Evolutionary conservation across 1,284 basidiomycete species (phyloP).

Genomic region (Papiliotrema laurentii): DNA sequence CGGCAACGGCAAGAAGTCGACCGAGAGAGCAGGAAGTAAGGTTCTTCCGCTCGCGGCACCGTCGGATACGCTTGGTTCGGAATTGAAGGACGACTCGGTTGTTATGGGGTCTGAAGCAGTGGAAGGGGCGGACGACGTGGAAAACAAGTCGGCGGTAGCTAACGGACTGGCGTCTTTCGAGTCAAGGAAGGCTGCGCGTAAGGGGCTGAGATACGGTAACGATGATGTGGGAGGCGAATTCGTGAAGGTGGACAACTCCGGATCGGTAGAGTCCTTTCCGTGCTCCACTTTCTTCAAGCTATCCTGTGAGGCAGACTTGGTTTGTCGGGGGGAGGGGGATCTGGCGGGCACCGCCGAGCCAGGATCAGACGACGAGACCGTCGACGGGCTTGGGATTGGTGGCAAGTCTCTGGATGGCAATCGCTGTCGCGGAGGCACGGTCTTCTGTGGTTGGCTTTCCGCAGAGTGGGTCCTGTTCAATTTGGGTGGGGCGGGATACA

Average conservation of each 20-base stretch:
- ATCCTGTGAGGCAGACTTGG: neutral
- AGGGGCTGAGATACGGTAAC: constrained; percentile 21
- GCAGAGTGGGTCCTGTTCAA: neutral
- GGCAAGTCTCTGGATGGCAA: constrained; percentile 4
- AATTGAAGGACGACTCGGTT: constrained; percentile 2
- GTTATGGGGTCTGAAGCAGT: constrained; percentile 12
- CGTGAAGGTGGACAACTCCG: constrained; percentile 10
- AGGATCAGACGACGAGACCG: neutral
- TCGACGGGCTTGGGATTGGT: neutral
- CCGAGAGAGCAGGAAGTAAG: constrained; percentile 19
- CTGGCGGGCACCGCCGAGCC: neutral
- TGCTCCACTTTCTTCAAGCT: neutral
- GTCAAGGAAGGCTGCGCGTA: constrained; percentile 7
- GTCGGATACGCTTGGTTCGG: constrained; percentile 1
- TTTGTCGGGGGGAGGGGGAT: too few relatives aligned
- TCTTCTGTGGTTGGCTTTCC: constrained; percentile 9
- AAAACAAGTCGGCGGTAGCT: too few relatives aligned
- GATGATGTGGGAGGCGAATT: constrained; percentile 18
- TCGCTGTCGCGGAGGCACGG: constrained; percentile 6
- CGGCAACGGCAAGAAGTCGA: constrained; percentile 40
- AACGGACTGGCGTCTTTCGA: too few relatives aligned
- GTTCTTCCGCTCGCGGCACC: too few relatives aligned
- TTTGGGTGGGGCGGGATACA: constrained; percentile 21
- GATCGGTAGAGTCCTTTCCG: neutral
- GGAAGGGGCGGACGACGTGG: constrained; percentile 1